Conservation (phyloP, 371 early-diverging fungal genomes). For the Mortierella sp. region DNA sequence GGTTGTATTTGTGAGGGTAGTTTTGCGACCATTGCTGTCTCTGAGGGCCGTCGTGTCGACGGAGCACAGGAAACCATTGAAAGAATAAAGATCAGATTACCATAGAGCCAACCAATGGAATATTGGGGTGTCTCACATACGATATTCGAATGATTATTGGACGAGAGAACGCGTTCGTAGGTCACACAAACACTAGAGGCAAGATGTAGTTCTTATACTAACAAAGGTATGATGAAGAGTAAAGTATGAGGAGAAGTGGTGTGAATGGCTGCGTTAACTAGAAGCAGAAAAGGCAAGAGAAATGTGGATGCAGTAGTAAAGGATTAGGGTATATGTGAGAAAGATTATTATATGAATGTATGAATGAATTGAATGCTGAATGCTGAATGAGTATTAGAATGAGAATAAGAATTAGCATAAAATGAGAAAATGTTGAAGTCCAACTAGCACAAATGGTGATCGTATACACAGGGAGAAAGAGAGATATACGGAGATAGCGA, state of each 20-base stretch:
- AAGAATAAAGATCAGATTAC: background rate
- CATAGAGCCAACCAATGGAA: conserved; percentile 5
- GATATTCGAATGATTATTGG: conserved; percentile 6
- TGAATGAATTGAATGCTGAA: background rate
- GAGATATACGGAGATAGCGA: no score
- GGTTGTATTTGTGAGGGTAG: no score
- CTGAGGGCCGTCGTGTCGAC: background rate
- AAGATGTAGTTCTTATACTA: no score
- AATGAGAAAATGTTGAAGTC: no score
- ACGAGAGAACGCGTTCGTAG: conserved; percentile 12
- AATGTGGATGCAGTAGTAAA: background rate
- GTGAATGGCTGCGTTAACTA: background rate
- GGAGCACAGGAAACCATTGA: background rate
- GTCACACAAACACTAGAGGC: conserved; percentile 6
- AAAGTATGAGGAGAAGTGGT: background rate
- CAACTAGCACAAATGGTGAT: no score
- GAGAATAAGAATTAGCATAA: background rate
- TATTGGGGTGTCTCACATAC: background rate
- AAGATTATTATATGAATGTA: background rate
- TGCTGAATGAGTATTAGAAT: background rate
- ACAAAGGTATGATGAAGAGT: background rate
- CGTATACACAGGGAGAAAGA: no score
- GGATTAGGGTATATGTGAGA: background rate
- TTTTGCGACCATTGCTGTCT: background rate
- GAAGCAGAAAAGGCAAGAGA: background rate